These are phyloP conservation scores for Kluyveromyces marxianus DNA, from an alignment of 1,139 yeast genomes.

Conservation along the genomic window DNA sequence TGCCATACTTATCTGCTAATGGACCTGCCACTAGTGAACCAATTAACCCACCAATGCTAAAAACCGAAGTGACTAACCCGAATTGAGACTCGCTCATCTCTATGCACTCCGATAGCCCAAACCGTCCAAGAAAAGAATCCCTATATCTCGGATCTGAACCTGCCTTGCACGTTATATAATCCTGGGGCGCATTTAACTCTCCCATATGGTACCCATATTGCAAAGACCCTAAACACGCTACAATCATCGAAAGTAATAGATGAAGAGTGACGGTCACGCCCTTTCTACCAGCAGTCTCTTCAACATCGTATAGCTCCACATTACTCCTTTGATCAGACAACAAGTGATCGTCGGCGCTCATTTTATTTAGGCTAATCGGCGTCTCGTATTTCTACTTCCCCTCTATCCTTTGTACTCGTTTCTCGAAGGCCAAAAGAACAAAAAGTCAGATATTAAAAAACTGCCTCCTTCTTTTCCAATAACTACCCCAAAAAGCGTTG, in stretches of 20 bases:
- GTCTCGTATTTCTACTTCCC: no score
- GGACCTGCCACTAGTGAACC: conserved; percentile 71
- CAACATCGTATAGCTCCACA: not conserved
- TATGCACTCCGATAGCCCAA: conserved; percentile 43
- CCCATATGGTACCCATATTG: conserved; percentile 90
- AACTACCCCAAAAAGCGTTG: no score
- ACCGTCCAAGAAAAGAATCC: conserved; percentile 21
- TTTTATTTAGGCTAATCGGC: no score
- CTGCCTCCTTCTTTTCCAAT: no score
- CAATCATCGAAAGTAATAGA: conserved; percentile 30
- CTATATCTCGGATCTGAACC: conserved; percentile 24
- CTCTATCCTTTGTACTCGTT: no score
- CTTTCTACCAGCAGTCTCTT: not conserved
- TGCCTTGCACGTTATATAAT: conserved; percentile 45
- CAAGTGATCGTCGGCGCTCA: no score
- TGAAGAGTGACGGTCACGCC: not conserved
- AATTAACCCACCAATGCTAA: conserved; percentile 77
- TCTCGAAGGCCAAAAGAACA: no score
- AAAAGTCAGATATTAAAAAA: no score
- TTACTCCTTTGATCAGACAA: not conserved
- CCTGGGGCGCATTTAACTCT: conserved; percentile 78
- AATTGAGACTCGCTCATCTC: conserved; percentile 55
- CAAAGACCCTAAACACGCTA: conserved; percentile 65
- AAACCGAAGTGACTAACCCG: conserved; percentile 78
- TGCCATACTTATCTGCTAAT: conserved; percentile 62